Conservation (phyloP, 1,139 yeast genomes). For the Nematodospora anomalae region DNA sequence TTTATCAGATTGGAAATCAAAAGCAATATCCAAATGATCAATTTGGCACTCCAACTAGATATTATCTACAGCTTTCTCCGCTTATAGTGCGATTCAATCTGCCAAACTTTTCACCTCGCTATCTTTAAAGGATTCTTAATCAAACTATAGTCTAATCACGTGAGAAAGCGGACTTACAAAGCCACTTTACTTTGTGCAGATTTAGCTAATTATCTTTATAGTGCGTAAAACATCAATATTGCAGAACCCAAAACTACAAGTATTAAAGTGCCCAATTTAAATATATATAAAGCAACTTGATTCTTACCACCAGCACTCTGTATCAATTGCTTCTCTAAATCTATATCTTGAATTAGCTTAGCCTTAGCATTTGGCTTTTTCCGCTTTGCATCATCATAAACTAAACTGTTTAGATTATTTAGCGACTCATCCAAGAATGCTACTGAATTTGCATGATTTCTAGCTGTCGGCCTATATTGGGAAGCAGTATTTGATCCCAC, state of each 20-base stretch:
- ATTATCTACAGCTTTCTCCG: too few relatives aligned
- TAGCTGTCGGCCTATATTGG: not conserved
- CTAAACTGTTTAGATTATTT: slow-evolving; percentile 14
- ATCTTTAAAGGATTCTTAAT: too few relatives aligned
- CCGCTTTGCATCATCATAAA: slow-evolving; percentile 16
- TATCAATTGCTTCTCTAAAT: slow-evolving; percentile 40
- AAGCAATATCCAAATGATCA: too few relatives aligned
- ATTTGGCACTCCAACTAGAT: too few relatives aligned
- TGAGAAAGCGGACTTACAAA: too few relatives aligned
- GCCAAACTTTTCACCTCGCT: too few relatives aligned
- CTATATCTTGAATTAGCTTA: slow-evolving; percentile 27
- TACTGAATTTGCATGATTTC: not conserved
- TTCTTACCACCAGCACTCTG: slow-evolving; percentile 42
- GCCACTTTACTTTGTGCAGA: too few relatives aligned
- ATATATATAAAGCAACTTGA: slow-evolving; percentile 32
- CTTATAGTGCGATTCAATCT: too few relatives aligned
- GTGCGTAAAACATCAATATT: slow-evolving; percentile 39
- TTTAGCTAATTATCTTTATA: slow-evolving; percentile 19
- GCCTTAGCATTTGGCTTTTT: slow-evolving; percentile 7
- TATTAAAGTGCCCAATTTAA: slow-evolving; percentile 32
- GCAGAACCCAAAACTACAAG: slow-evolving; percentile 35
- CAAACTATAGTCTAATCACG: too few relatives aligned
- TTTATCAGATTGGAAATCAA: too few relatives aligned
- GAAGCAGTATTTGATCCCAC: slow-evolving; percentile 1
- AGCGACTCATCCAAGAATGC: not conserved